Percentiles rank a stretch among this genome's conserved stretches.
Conservation (phyloP, 495 filamentous ascomycete species). For the Thozetella sp. region DNA sequence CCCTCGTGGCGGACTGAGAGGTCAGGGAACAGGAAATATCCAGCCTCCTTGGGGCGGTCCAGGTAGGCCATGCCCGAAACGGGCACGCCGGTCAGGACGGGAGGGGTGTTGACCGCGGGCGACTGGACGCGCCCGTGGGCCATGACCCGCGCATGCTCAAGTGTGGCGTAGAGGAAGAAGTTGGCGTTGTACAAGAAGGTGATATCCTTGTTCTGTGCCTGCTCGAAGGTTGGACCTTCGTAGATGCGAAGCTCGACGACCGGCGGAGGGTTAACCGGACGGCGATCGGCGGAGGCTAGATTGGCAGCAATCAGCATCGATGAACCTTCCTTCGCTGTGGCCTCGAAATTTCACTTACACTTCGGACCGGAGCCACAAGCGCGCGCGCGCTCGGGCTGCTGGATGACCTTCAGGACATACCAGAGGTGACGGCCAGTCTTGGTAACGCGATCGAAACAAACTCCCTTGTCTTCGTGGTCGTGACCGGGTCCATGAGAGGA, state of each 20-base stretch:
- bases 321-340: too few species aligned
- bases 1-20: conserved; percentile 96
- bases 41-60: conserved; percentile 86
- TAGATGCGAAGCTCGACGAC: conserved; percentile 92
- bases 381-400: conserved; percentile 94
- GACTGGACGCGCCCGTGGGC: conserved; percentile 76
- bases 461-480: conserved; percentile 15
- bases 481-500: conserved; percentile 21
- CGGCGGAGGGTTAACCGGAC: conserved; percentile 94
- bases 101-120: conserved; percentile 65
- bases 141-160: conserved; percentile 85
- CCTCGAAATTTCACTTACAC: conserved; percentile 57
- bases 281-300: conserved; percentile 89
- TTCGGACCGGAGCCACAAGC: conserved; percentile 96
- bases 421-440: conserved; percentile 79
- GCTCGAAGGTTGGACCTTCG: conserved; percentile 65
- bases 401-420: conserved; percentile 84
- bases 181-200: conserved; percentile 94
- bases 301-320: not conserved
- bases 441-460: conserved; percentile 57
- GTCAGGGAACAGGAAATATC: conserved; percentile 98
- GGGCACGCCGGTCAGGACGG: conserved; percentile 91
- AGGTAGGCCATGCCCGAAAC: conserved; percentile 97
- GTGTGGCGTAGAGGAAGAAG: conserved; percentile 94
- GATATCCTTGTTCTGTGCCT: conserved; percentile 72